Evolutionary conservation across 306 rosid species (phyloP), one percentile per base, ranked within the genome.

Genomic region (Alnus rubra): DNA sequence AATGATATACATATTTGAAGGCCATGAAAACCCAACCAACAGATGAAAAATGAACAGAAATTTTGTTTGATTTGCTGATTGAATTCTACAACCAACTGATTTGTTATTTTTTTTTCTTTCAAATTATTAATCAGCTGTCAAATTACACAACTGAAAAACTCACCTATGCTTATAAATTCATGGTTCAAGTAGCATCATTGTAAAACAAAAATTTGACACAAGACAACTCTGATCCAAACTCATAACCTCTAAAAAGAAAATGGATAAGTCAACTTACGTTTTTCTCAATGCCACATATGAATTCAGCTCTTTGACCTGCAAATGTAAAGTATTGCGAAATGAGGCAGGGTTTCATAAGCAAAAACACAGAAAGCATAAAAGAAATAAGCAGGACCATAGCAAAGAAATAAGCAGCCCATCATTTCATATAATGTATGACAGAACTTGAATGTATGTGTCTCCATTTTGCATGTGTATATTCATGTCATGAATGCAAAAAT

Each of bases 241-340:
- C 54, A 78, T 50, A 65, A 62, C 45, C 51, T 80, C 74, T 44
- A 48, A n/a, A 45, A 74, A 15, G 18, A 47, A 86, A 73, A 76
- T 54, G 58, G 37, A 79, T 33, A 31, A 42, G 75, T 59, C 73
- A 80, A 84, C 94, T 92, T 87, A 92, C 98, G 98, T 91, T 90
- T 96, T 96, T 86, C 99, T 89, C 90, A 96, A 84, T 75, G 95
- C 96, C 77, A 96, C 96, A 74, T 89, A 93, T 59, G 97, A 91
- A 80, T 96, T 96, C 80, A 96, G 94, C 92, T 96, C 99, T 85
- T 96, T 96, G 91, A 96, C 93, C 99, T 96, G 93, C 88, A 88
- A 82, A 88, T 64, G 82, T 51, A 79, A 84, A 44, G 76, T 64
- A 78, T 31, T 53, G 56, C 42, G 3, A 64, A 30, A 71, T 28